phyloP scores from a whole-genome alignment of 495 filamentous ascomycete genomes.

The Podospora pseudopauciseta region DNA sequence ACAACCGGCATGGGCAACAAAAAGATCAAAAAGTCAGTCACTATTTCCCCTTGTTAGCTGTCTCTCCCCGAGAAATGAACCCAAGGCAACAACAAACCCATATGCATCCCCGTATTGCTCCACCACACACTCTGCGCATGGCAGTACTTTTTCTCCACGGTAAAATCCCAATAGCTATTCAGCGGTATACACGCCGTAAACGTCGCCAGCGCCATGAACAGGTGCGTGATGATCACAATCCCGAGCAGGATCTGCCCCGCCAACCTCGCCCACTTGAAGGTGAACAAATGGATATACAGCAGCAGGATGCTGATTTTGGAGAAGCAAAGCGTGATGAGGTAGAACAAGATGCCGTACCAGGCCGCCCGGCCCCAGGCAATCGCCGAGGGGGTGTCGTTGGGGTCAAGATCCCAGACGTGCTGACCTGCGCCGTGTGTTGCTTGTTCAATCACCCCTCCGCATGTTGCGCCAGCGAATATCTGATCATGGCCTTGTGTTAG shows the following conservation, averaged over 20 bases:
- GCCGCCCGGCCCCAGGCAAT: conserved; percentile 30
- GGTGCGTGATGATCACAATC: conserved; percentile 23
- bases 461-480: conserved; percentile 27
- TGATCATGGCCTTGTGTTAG: not conserved
- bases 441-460: conserved; percentile 27
- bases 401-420: conserved; percentile 33
- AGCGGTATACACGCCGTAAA: conserved; percentile 33
- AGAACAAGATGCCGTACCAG: conserved; percentile 33
- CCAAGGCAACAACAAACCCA: conserved; percentile 18
- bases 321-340: conserved; percentile 29
- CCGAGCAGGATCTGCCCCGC: conserved; percentile 31
- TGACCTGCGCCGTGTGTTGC: conserved; percentile 26
- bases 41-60: conserved; percentile 3
- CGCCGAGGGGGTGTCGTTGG: conserved; percentile 15
- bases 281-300: conserved; percentile 42
- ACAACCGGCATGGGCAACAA: conserved; percentile 37
- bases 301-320: conserved; percentile 37
- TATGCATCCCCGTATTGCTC: conserved; percentile 35
- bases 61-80: too few species aligned
- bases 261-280: conserved; percentile 32
- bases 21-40: conserved; percentile 38
- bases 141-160: conserved; percentile 23
- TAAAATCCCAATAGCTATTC: conserved; percentile 31
- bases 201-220: conserved; percentile 28
- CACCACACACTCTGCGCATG: conserved; percentile 32